A percentile compares a stretch with the other conserved stretches of the same genome.
Conservation (phyloP, 2,329 filamentous ascomycete genomes). For the Botrytis sinoallii region DNA sequence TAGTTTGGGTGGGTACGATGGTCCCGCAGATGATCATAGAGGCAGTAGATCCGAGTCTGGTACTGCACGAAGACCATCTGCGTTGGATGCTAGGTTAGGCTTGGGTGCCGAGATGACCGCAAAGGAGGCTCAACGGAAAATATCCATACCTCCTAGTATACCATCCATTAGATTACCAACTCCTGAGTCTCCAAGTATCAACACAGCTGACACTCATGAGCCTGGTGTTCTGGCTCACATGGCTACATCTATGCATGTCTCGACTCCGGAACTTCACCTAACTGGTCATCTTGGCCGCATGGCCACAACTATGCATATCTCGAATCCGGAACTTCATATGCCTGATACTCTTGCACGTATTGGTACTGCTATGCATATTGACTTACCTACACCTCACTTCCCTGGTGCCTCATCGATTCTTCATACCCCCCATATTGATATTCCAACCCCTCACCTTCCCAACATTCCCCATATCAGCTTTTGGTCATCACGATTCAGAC, state of each 20-base stretch:
- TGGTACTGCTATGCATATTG: not conserved
- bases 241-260: not conserved
- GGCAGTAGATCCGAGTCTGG: not conserved
- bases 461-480: not conserved
- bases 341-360: not conserved
- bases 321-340: not conserved
- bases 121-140: not conserved
- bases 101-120: not conserved
- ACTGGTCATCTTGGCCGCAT: not conserved
- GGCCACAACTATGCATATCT: not conserved
- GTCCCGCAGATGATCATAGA: not conserved
- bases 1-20: conserved; percentile 18
- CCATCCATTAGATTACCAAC: not conserved
- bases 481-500: not conserved
- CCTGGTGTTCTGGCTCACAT: not conserved
- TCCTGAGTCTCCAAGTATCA: not conserved
- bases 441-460: not conserved
- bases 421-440: conserved; percentile 5
- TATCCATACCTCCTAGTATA: not conserved
- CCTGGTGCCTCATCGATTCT: not conserved
- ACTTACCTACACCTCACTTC: not conserved
- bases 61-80: not conserved
- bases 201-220: not conserved
- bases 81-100: conserved; percentile 1
- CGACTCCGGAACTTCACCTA: not conserved